Evolutionary conservation across 148 eudicot species (phyloP).

Genomic region (Spergularia marina): DNA sequence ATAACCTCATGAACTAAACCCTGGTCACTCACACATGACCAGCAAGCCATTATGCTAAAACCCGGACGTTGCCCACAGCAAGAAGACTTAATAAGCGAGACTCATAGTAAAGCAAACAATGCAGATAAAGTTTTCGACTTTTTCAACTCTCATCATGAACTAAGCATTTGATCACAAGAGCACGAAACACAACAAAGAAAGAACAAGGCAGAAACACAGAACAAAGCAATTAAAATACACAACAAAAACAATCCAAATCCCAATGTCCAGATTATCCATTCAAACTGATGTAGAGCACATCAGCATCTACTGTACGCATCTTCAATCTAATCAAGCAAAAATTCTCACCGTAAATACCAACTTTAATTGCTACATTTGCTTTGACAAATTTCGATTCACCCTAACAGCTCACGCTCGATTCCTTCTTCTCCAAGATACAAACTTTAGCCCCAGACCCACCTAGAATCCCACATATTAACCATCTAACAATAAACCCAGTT

Average conservation of each 20-base stretch:
- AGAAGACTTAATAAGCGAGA: not conserved
- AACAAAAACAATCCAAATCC: not conserved
- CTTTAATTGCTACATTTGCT: not conserved
- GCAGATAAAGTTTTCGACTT: not conserved
- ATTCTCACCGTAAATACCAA: not conserved
- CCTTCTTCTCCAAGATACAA: not conserved
- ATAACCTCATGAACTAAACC: not conserved
- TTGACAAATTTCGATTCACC: not conserved
- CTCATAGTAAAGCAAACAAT: not conserved
- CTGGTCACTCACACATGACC: not conserved
- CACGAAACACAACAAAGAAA: not conserved
- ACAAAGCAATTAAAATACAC: not conserved
- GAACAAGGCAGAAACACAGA: not conserved
- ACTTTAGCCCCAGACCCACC: not conserved
- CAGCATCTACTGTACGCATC: not conserved
- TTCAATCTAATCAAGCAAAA: not conserved
- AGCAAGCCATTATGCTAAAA: not conserved
- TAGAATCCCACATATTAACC: not conserved
- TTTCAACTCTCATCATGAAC: not conserved
- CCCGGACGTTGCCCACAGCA: not conserved
- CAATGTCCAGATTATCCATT: not conserved
- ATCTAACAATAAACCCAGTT: not conserved
- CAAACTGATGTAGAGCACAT: not conserved
- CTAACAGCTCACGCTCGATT: not conserved
- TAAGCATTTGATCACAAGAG: not conserved